These are phyloP conservation scores for Camptophora hylomeconis DNA, from an alignment of 2,329 filamentous ascomycete genomes.

Conservation along the genomic window DNA sequence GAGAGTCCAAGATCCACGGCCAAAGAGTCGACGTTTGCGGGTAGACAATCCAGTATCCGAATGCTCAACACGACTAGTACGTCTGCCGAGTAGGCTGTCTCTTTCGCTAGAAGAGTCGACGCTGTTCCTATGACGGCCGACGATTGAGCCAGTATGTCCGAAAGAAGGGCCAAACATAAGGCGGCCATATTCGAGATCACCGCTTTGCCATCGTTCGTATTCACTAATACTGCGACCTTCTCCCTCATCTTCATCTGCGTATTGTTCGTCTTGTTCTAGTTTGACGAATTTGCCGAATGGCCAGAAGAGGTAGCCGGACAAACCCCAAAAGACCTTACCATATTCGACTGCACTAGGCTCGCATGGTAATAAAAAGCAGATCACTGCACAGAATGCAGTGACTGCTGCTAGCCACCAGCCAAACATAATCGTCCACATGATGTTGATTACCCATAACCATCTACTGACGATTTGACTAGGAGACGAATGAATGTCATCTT, in stretches of 20 bases:
- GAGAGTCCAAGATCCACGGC: conserved; percentile 87
- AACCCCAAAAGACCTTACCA: conserved; percentile 68
- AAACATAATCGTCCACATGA: conserved; percentile 80
- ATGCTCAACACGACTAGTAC: conserved; percentile 40
- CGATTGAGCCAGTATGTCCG: conserved; percentile 52
- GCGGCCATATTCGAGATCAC: conserved; percentile 86
- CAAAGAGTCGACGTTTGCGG: conserved; percentile 75
- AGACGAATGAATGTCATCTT: conserved; percentile 91
- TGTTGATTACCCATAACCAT: conserved; percentile 78
- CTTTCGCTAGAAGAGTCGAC: conserved; percentile 81
- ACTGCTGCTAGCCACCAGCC: conserved; percentile 90
- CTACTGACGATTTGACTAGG: conserved; percentile 75
- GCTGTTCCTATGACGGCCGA: conserved; percentile 77
- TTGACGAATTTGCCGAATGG: conserved; percentile 95
- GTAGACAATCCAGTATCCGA: conserved; percentile 25
- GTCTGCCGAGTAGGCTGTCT: conserved; percentile 75
- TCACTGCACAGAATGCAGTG: conserved; percentile 57
- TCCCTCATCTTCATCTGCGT: conserved; percentile 84
- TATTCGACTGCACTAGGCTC: conserved; percentile 73
- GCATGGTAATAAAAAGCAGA: conserved; percentile 70
- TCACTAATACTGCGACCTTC: conserved; percentile 96
- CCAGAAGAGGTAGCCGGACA: conserved; percentile 81
- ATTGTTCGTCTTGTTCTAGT: conserved; percentile 84
- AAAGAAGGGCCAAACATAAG: conserved; percentile 82
- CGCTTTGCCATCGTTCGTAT: conserved; percentile 98